A percentile compares a stretch with the other conserved stretches of the same genome.
Conservation (phyloP, 2,329 filamentous ascomycete genomes). For the Periconia macrospinosa region DNA sequence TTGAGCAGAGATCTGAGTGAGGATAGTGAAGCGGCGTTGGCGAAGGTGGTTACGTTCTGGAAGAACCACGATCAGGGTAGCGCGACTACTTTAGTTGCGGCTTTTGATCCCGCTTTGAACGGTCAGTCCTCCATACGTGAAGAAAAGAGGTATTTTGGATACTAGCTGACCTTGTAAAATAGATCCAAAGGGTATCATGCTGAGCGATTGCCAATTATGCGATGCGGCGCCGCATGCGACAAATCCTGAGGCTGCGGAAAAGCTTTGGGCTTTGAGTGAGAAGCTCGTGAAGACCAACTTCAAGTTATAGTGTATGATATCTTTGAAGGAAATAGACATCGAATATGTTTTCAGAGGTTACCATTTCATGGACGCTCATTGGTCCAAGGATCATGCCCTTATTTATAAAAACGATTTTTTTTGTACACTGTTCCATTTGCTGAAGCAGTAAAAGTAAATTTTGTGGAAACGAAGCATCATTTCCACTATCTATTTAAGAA, state of each 20-base stretch:
- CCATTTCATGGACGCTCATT: too few relatives aligned
- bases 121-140: constrained; percentile 6
- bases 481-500: too few relatives aligned
- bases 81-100: constrained; percentile 33
- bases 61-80: constrained; percentile 38
- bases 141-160: neutral
- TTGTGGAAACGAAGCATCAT: too few relatives aligned
- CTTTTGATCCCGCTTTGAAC: constrained; percentile 33
- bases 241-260: constrained; percentile 25
- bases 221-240: constrained; percentile 30
- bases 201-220: constrained; percentile 31
- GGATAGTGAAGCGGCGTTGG: constrained; percentile 29
- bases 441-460: too few relatives aligned
- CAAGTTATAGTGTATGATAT: constrained; percentile 16
- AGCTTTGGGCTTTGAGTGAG: constrained; percentile 35
- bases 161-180: neutral
- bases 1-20: constrained; percentile 28
- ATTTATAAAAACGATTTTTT: too few relatives aligned
- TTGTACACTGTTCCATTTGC: too few relatives aligned
- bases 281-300: constrained; percentile 26
- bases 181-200: constrained; percentile 26
- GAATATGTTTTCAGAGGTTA: neutral
- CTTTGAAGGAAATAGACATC: neutral
- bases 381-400: too few relatives aligned
- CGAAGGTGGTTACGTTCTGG: constrained; percentile 30